phyloP scores from a whole-genome alignment of 2,329 filamentous ascomycete species.

The Fusarium stilboides region DNA sequence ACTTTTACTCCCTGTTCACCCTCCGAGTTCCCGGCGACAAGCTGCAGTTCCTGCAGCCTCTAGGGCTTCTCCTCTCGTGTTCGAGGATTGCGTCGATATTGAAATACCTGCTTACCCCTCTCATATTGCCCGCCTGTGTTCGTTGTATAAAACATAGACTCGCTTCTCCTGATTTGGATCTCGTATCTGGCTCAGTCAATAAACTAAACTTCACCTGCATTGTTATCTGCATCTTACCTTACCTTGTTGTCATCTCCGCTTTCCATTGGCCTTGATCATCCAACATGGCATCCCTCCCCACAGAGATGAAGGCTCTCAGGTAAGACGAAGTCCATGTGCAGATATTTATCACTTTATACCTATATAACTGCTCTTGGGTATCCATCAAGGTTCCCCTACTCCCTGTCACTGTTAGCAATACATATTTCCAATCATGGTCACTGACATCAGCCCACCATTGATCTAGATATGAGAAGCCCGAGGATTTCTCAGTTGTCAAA shows the following conservation, averaged over 20 bases:
- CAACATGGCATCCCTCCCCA: slow-evolving; percentile 61
- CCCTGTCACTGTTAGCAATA: slow-evolving; percentile 11
- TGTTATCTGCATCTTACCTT: background rate
- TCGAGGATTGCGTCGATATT: background rate
- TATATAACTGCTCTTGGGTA: slow-evolving; percentile 20
- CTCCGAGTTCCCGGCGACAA: background rate
- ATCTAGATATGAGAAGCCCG: slow-evolving; percentile 72
- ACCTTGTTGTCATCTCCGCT: slow-evolving; percentile 2
- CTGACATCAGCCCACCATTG: slow-evolving; percentile 19
- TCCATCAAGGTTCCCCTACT: slow-evolving; percentile 44
- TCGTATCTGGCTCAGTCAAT: background rate
- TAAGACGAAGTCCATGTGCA: slow-evolving; percentile 52
- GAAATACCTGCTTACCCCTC: slow-evolving; percentile 28
- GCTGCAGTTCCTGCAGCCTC: background rate
- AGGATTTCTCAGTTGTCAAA: slow-evolving; percentile 72
- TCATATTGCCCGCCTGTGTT: slow-evolving; percentile 18
- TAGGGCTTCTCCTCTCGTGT: background rate
- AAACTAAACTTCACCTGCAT: background rate
- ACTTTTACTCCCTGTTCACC: background rate
- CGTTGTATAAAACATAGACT: slow-evolving; percentile 11
- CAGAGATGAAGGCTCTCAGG: slow-evolving; percentile 75
- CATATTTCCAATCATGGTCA: slow-evolving; percentile 13
- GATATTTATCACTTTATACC: slow-evolving; percentile 2
- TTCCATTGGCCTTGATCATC: background rate
- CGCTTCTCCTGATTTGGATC: background rate